These are phyloP conservation scores for Paramecium bursaria DNA, from an alignment of 73 alveolate species.

Conservation along the genomic window DNA sequence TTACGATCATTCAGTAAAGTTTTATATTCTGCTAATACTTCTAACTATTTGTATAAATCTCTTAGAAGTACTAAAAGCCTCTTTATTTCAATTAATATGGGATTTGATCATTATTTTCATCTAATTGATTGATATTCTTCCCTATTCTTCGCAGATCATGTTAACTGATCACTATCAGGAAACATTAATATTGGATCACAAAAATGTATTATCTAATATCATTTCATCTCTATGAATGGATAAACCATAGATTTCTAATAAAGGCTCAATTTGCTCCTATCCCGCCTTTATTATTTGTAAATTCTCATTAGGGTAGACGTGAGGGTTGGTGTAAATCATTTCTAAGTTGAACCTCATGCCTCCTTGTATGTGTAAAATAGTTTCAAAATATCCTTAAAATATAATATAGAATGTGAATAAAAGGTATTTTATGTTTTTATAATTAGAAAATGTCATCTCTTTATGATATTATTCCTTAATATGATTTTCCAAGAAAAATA, in stretches of 20 bases:
- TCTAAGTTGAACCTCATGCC: conserved; percentile 68
- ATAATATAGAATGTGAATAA: conserved; percentile 50
- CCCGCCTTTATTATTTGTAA: conserved; percentile 19
- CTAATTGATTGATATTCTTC: background rate
- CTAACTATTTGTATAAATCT: conserved; percentile 54
- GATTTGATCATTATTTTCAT: background rate
- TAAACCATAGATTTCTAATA: background rate
- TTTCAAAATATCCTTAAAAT: conserved; percentile 68
- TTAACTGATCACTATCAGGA: conserved; percentile 67
- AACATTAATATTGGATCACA: conserved; percentile 70
- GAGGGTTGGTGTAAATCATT: conserved; percentile 57
- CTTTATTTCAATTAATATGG: conserved; percentile 6
- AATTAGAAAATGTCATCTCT: conserved; percentile 2
- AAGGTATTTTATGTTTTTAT: too few species aligned
- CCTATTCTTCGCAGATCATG: conserved; percentile 60
- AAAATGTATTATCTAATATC: conserved; percentile 62
- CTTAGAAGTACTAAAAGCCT: conserved; percentile 61
- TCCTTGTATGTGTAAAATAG: conserved; percentile 63
- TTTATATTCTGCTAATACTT: background rate
- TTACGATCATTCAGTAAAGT: conserved; percentile 3
- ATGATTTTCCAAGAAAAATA: background rate
- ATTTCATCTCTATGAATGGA: conserved; percentile 65
- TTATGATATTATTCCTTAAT: background rate
- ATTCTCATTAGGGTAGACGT: conserved; percentile 51
- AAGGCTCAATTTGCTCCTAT: conserved; percentile 3